phyloP scores from a whole-genome alignment of 2,329 filamentous ascomycete species.

The Delphinella strobiligena region DNA sequence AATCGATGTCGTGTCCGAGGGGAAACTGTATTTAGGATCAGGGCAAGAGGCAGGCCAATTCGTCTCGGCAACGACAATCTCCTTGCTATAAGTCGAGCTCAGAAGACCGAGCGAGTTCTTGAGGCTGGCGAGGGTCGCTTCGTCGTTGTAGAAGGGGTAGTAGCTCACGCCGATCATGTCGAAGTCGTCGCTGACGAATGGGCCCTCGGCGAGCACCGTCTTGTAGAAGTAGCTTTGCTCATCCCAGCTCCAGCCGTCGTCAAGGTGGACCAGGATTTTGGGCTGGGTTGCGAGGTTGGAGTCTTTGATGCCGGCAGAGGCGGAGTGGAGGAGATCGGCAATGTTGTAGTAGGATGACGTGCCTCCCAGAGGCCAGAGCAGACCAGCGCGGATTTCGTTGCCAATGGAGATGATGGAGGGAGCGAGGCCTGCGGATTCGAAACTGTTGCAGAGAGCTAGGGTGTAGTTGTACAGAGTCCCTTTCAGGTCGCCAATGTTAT shows the following conservation, averaged over 20 bases:
- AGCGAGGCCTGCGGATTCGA: constrained; percentile 25
- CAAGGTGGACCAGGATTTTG: constrained; percentile 20
- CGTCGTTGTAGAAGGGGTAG: constrained; percentile 19
- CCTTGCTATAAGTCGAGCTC: constrained; percentile 16
- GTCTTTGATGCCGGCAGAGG: constrained; percentile 18
- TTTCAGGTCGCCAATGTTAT: constrained; percentile 19
- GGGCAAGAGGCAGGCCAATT: constrained; percentile 18
- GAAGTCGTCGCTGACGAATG: constrained; percentile 14
- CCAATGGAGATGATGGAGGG: constrained; percentile 28
- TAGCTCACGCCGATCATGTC: constrained; percentile 19
- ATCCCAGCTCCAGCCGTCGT: constrained; percentile 21
- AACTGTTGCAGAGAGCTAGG: constrained; percentile 25
- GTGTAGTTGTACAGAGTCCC: constrained; percentile 21
- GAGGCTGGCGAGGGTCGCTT: constrained; percentile 16
- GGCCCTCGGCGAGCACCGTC: constrained; percentile 15
- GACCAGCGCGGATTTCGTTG: constrained; percentile 25
- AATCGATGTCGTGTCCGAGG: constrained; percentile 14
- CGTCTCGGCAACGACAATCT: constrained; percentile 17
- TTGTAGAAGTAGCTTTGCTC: constrained; percentile 20
- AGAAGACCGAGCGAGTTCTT: constrained; percentile 14
- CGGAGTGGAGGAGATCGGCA: constrained; percentile 20
- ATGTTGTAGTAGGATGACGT: constrained; percentile 21
- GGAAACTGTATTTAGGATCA: constrained; percentile 15
- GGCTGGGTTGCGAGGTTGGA: constrained; percentile 15
- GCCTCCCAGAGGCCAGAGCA: constrained; percentile 23